Conservation (phyloP, 768 basidiomycete genomes). For the Boletus barrowsii region DNA sequence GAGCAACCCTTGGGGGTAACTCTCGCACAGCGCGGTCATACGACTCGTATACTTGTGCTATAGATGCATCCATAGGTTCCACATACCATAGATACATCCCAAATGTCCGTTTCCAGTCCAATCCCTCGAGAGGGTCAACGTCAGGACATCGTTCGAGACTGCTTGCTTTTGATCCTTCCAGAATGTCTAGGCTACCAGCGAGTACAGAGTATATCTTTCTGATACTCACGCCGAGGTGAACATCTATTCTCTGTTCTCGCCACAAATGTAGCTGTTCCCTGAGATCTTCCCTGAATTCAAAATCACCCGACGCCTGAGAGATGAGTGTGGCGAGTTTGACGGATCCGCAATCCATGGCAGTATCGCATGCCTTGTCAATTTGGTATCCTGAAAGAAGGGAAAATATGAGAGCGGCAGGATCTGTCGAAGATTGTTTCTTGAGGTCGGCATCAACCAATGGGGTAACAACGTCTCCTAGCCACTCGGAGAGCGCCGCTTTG, state of each 20-base stretch:
- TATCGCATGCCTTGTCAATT: slow-evolving; percentile 74
- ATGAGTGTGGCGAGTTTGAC: slow-evolving; percentile 86
- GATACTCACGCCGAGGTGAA: slow-evolving; percentile 61
- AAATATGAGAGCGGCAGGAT: slow-evolving; percentile 58
- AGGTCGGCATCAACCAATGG: slow-evolving; percentile 72
- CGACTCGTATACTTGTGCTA: slow-evolving; percentile 62
- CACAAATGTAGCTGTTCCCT: slow-evolving; percentile 76
- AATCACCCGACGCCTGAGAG: slow-evolving; percentile 80
- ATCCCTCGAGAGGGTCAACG: slow-evolving; percentile 59
- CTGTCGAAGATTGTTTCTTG: slow-evolving; percentile 42
- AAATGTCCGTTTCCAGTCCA: slow-evolving; percentile 95
- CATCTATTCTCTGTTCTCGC: slow-evolving; percentile 72
- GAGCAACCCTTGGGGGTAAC: slow-evolving; percentile 41
- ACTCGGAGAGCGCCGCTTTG: slow-evolving; percentile 75
- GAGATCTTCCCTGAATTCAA: slow-evolving; percentile 69
- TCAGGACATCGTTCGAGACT: slow-evolving; percentile 53
- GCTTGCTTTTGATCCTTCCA: slow-evolving; percentile 51
- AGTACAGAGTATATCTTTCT: slow-evolving; percentile 83
- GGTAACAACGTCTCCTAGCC: slow-evolving; percentile 76
- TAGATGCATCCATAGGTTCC: slow-evolving; percentile 63
- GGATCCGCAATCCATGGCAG: slow-evolving; percentile 71
- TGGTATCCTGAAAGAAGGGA: slow-evolving; percentile 84
- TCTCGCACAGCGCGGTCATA: slow-evolving; percentile 49
- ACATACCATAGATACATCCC: slow-evolving; percentile 91
- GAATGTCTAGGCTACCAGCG: slow-evolving; percentile 66